Percentiles rank a stretch among this genome's conserved stretches.
phyloP scores from a whole-genome alignment of 306 rosid species.

The Alnus glutinosa region DNA sequence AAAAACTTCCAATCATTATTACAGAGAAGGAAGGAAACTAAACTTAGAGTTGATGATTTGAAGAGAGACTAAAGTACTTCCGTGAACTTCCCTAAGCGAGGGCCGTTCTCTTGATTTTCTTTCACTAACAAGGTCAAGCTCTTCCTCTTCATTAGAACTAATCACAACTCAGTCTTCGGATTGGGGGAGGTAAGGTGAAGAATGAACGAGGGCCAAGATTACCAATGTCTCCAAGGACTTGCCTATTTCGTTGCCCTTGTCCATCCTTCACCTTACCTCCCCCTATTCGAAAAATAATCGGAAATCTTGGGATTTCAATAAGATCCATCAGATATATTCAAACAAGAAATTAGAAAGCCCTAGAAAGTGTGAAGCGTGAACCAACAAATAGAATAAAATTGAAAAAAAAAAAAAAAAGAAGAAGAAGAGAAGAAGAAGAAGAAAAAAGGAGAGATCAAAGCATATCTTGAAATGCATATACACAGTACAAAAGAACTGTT shows the following conservation, averaged over 20 bases:
- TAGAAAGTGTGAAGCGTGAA: neutral
- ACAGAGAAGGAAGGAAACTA: neutral
- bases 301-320: neutral
- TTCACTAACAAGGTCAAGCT: constrained; percentile 2
- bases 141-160: constrained; percentile 19
- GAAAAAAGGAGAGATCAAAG: neutral
- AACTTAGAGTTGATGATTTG: neutral
- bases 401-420: rapidly evolving
- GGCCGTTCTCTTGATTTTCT: constrained; percentile 20
- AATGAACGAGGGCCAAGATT: neutral
- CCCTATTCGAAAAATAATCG: neutral
- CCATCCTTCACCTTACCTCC: constrained; percentile 13
- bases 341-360: neutral
- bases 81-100: constrained; percentile 30
- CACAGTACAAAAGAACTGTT: neutral
- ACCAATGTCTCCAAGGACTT: constrained; percentile 36
- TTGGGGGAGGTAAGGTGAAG: too few species aligned
- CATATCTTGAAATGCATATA: neutral
- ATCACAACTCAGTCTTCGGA: neutral
- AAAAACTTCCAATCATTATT: neutral
- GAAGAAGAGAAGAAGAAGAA: too few species aligned
- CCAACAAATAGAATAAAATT: neutral
- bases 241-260: neutral
- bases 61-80: constrained; percentile 12
- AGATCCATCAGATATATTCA: neutral